Base-by-base conservation (phyloP, 2,329 filamentous ascomycete species). In the Chaetomium globosum region DNA sequence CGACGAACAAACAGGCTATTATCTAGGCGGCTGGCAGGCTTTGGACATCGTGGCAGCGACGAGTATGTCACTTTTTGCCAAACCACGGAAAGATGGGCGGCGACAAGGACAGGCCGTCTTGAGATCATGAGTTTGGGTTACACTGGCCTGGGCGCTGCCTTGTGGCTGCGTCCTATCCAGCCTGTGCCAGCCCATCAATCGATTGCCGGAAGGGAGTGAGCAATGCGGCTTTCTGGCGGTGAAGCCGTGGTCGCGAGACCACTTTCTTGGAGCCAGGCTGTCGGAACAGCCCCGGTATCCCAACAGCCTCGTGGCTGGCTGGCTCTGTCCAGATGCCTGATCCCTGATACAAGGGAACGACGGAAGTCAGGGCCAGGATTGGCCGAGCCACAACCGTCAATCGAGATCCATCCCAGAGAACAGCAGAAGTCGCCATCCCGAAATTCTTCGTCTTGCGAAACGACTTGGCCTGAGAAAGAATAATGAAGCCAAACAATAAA, bases 1-100 rank as follows among this genome's bases (percentile, higher is more conserved):
- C 51, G 28, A 30, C 57, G 26, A 43, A 53, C 56, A 61, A 63
- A 67, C 65, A 65, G 65, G 58, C 65, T 61, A n/a, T 43, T 58
- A 65, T 67, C 61, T 43, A 52, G 23, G 31, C 13, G 43, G 39
- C 36, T 33, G 39, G 33, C 23, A 66, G 48, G 36, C 55, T 52
- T 36, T 33, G 28, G 61, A n/a, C 52, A 57, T 51, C 56, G 51
- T 16, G 31, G 36, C 36, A 39, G 36, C 13, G 36, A 39, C 13
- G 36, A 39, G 21, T 19, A 61, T 51, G 52, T 3, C 23, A 28
- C 39, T 31, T 46, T 43, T 57, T 36, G 51, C 36, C 19, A 53
- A n/a, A n/a, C 55, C 36, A 36, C 36, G 23, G 5, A 26, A 48
- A 12, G 39, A 52, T 59, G 31, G 3, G 19, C 58, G 7, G 53